phyloP scores from a whole-genome alignment of 257 asterid species.

The Nicotiana knightiana region DNA sequence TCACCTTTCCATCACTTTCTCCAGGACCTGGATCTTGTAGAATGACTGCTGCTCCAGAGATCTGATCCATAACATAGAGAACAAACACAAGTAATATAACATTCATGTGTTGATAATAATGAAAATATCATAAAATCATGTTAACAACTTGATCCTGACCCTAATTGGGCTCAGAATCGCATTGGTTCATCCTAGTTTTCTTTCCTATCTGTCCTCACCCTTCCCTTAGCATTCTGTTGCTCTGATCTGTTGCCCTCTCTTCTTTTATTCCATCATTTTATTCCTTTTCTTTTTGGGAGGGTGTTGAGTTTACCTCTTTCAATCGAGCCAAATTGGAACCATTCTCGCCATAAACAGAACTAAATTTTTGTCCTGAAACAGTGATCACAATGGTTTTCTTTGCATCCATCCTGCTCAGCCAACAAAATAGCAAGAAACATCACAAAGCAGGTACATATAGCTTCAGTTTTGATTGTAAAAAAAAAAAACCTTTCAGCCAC shows the following conservation, averaged over 20 bases:
- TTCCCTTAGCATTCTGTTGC: neutral
- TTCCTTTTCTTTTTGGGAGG: neutral
- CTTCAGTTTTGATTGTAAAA: neutral
- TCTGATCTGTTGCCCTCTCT: neutral
- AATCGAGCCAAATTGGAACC: slow-evolving; percentile 43
- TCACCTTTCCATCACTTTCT: slow-evolving; percentile 38
- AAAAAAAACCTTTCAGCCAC: too few species aligned
- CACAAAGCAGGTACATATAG: neutral
- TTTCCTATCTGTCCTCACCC: neutral
- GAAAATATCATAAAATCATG: neutral
- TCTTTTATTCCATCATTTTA: neutral
- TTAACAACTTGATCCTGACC: neutral
- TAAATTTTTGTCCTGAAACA: slow-evolving; percentile 29
- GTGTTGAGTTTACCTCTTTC: slow-evolving; percentile 35
- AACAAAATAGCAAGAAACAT: neutral
- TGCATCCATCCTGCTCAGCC: slow-evolving; percentile 13
- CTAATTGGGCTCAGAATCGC: neutral
- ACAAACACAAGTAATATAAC: neutral
- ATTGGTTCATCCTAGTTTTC: neutral
- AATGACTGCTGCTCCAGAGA: slow-evolving; percentile 40
- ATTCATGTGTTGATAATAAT: neutral
- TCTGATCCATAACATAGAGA: slow-evolving; percentile 22
- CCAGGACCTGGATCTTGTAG: slow-evolving; percentile 39
- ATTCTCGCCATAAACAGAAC: slow-evolving; percentile 40
- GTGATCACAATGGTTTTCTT: slow-evolving; percentile 19